These are phyloP conservation scores for Euclidium syriacum DNA, from an alignment of 345 rosid species.

Conservation along the genomic window DNA sequence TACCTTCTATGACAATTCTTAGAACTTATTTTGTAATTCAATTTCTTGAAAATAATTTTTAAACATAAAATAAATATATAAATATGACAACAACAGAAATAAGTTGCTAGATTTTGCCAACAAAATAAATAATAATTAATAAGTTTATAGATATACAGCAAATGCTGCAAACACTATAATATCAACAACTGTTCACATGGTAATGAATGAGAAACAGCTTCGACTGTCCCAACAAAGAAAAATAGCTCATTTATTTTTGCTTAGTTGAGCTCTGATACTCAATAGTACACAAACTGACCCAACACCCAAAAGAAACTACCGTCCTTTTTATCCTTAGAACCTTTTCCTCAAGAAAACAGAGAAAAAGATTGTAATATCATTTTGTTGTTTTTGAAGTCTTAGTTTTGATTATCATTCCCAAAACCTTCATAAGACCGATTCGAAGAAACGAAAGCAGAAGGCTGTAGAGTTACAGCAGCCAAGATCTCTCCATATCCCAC, in stretches of 20 bases:
- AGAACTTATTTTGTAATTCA: no score
- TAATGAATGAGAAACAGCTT: constrained; percentile 1
- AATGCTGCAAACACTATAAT: not conserved
- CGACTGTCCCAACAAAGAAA: not conserved
- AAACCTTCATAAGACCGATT: constrained; percentile 38
- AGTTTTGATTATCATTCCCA: constrained; percentile 45
- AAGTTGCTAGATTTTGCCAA: no score
- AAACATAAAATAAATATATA: no score
- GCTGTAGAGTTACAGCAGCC: constrained; percentile 69
- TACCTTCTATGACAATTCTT: no score
- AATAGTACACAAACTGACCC: not conserved
- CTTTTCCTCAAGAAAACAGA: not conserved
- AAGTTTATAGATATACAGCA: not conserved
- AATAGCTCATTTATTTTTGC: not conserved
- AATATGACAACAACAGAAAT: no score
- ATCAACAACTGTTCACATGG: not conserved
- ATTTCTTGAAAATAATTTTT: no score
- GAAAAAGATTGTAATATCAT: not conserved
- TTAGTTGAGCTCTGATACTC: not conserved
- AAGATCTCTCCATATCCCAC: constrained; percentile 84
- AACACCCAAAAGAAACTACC: not conserved
- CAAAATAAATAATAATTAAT: no score
- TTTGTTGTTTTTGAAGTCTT: constrained; percentile 20
- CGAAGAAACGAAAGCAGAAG: constrained; percentile 36
- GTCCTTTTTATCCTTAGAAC: not conserved